Conservation (phyloP, 2,329 filamentous ascomycete genomes). For the Magnaporthales sp. region DNA sequence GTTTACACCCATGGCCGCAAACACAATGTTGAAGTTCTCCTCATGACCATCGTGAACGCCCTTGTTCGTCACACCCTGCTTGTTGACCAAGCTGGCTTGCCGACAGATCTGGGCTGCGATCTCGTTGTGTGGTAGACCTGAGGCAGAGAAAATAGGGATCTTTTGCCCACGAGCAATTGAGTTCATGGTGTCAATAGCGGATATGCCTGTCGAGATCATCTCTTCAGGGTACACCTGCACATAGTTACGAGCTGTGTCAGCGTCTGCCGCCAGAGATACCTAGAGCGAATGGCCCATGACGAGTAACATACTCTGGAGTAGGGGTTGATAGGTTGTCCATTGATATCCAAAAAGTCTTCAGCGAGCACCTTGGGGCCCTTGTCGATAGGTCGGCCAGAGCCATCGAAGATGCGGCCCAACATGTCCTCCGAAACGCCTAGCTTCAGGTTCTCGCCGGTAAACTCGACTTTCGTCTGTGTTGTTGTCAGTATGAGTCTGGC, state of each 20-base stretch:
- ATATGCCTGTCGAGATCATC: constrained; percentile 99
- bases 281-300: not conserved
- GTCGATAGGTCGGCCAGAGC: constrained; percentile 94
- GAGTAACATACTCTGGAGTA: constrained; percentile 70
- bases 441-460: constrained; percentile 94
- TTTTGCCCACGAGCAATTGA: constrained; percentile 97
- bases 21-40: constrained; percentile 99
- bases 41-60: constrained; percentile 93
- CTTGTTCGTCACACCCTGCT: constrained; percentile 75
- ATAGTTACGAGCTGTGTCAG: not conserved
- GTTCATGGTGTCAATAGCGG: constrained; percentile 97
- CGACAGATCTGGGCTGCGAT: constrained; percentile 98
- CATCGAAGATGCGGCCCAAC: constrained; percentile 97
- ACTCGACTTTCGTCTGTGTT: constrained; percentile 78
- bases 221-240: constrained; percentile 91
- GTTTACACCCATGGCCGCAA: constrained; percentile 99
- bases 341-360: constrained; percentile 98
- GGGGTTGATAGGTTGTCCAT: constrained; percentile 97
- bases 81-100: constrained; percentile 85
- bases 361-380: constrained; percentile 97
- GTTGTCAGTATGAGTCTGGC: constrained; percentile 25
- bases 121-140: constrained; percentile 98
- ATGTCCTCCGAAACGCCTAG: constrained; percentile 99
- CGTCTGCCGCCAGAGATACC: no score
- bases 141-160: constrained; percentile 98